These are phyloP conservation scores for Paraconiothyrium brasiliense DNA, from an alignment of 2,329 filamentous ascomycete genomes.

Conservation along the genomic window DNA sequence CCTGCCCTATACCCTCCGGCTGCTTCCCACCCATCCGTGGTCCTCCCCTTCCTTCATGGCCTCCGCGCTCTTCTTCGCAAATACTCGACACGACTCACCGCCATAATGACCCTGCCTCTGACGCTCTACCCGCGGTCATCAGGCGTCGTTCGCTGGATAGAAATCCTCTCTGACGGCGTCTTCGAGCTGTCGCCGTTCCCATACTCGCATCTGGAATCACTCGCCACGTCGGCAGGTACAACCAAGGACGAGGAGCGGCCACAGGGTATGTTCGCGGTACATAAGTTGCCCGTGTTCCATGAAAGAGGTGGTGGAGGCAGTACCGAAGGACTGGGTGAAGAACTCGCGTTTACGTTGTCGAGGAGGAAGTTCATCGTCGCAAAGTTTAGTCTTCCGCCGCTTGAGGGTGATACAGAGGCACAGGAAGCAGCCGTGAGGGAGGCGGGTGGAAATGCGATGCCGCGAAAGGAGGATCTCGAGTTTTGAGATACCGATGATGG, in stretches of 20 bases:
- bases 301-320: slow-evolving; percentile 85
- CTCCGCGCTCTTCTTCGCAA: slow-evolving; percentile 78
- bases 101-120: slow-evolving; percentile 79
- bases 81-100: slow-evolving; percentile 71
- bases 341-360: slow-evolving; percentile 90
- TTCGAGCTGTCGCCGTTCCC: slow-evolving; percentile 82
- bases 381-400: slow-evolving; percentile 87
- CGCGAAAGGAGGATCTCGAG: slow-evolving; percentile 68
- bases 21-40: slow-evolving; percentile 73
- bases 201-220: slow-evolving; percentile 63
- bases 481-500: slow-evolving; percentile 58
- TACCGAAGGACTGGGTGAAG: slow-evolving; percentile 73
- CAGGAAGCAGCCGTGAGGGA: slow-evolving; percentile 57
- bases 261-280: slow-evolving; percentile 85
- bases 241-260: slow-evolving; percentile 75
- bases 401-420: slow-evolving; percentile 76
- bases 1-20: slow-evolving; percentile 82
- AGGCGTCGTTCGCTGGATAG: slow-evolving; percentile 85
- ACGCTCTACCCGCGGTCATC: slow-evolving; percentile 79
- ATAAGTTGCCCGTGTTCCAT: slow-evolving; percentile 83
- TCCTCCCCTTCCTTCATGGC: slow-evolving; percentile 83
- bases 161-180: slow-evolving; percentile 84
- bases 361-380: slow-evolving; percentile 84
- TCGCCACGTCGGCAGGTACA: slow-evolving; percentile 58
- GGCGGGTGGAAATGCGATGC: slow-evolving; percentile 62